Conservation (phyloP, 768 basidiomycete species). For the Pulveroboletus sp. region DNA sequence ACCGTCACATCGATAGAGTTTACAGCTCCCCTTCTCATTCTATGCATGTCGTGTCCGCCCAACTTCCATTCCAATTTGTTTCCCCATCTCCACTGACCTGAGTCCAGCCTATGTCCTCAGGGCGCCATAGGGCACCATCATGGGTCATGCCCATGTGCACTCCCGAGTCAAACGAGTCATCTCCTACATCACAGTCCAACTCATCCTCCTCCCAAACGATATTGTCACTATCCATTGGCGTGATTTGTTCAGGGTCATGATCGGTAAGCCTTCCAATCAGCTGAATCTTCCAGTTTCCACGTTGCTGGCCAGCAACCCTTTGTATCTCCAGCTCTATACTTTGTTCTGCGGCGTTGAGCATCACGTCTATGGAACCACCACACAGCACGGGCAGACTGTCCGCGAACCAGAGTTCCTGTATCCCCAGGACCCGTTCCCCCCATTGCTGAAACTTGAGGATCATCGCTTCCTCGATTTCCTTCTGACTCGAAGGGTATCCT, state of each 20-base stretch:
- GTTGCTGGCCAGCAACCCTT: conserved; percentile 15
- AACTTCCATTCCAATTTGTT: background rate
- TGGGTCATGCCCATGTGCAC: conserved; percentile 14
- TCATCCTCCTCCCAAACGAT: conserved; percentile 22
- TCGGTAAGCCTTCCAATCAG: conserved; percentile 22
- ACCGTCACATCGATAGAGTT: background rate
- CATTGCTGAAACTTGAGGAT: conserved; percentile 54
- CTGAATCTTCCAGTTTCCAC: conserved; percentile 30
- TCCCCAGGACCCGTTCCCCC: conserved; percentile 45
- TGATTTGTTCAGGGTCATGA: conserved; percentile 4
- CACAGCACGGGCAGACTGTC: conserved; percentile 33
- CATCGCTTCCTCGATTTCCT: conserved; percentile 49
- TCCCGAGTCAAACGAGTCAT: conserved; percentile 29
- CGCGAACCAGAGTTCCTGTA: conserved; percentile 47
- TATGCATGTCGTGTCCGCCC: background rate
- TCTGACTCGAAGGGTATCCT: conserved; percentile 38
- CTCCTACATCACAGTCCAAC: conserved; percentile 13
- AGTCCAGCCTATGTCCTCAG: conserved; percentile 15
- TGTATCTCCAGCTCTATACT: conserved; percentile 23
- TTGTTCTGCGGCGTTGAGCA: conserved; percentile 25
- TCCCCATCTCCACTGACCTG: conserved; percentile 7
- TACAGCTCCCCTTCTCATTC: conserved; percentile 1
- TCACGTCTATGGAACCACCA: conserved; percentile 32
- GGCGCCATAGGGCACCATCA: conserved; percentile 1
- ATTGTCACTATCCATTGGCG: conserved; percentile 7